Base-by-base conservation (phyloP, 2,329 filamentous ascomycete species). In the Microcera coccophila region DNA sequence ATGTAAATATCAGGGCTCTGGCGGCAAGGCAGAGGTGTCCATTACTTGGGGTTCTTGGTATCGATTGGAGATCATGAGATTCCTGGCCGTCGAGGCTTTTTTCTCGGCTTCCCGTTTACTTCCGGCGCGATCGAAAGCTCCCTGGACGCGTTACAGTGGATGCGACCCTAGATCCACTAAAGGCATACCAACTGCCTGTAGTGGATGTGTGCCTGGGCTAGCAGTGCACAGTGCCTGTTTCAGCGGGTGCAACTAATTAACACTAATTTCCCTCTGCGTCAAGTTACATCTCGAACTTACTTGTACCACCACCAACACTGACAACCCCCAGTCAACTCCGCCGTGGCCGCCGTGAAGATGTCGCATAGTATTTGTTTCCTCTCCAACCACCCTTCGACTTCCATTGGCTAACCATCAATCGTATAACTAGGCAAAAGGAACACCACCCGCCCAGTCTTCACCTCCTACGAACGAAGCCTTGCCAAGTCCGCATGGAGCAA, bases 381-480 rank as follows among this genome's bases (percentile, higher is more conserved):
- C 29, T 19, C 16, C 18, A 28, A 19, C 16, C n/a, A n/a, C 31
- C 24, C 12, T 18, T 35, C 33, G 10, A 35, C 17, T 8, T 20
- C 8, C 21, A 12, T 17, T 19, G 26, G 26, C 12, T 44, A 24
- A 22, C 15, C 14, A 26, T 20, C 17, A 9, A 18, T 28, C 24
- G n/a, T 29, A 12, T 18, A 41, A 41, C 20, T 54, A 82, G 79
- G 79, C 62, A 95, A 95, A 72, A 82, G 89, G 57, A 95, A 96
- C 70, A 95, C 90, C 34, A 91, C 88, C 34, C 82, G 91, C 34
- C 84, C 90, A 32, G 90, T 96, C 67, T 97, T 97, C 74, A 97
- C 93, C 24, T 84, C 89, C 18, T 82, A 96, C 69, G 93, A 97
- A 70, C 84, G 93, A 53, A 78, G 79, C 39, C 79, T 91, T 38